Evolutionary conservation across 306 rosid species (phyloP).

Genomic region (Quercus parvula): DNA sequence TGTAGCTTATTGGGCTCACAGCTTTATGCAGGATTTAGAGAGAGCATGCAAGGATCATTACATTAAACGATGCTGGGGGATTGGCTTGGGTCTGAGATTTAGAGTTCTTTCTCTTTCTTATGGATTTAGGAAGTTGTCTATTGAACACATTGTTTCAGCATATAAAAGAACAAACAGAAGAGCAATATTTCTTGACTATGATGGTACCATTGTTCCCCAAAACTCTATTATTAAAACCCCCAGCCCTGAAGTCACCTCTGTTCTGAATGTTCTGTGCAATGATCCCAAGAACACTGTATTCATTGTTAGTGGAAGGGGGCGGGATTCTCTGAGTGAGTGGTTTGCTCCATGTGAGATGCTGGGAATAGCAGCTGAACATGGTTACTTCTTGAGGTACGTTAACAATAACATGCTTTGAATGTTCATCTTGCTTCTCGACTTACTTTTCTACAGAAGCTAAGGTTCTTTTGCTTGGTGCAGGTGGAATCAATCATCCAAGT

Average conservation of each 20-base stretch:
- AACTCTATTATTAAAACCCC: conserved; percentile 61
- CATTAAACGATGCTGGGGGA: conserved; percentile 75
- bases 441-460: background rate
- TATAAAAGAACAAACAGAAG: conserved; percentile 64
- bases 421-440: background rate
- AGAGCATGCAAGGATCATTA: conserved; percentile 81
- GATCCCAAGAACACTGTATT: conserved; percentile 74
- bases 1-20: conserved; percentile 83
- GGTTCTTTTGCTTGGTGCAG: conserved; percentile 30
- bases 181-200: conserved; percentile 83
- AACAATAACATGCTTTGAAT: background rate
- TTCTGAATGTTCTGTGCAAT: conserved; percentile 57
- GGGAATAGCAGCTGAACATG: conserved; percentile 93
- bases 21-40: conserved; percentile 79
- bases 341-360: conserved; percentile 62
- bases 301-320: conserved; percentile 83
- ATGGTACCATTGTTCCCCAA: conserved; percentile 83
- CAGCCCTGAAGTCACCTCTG: conserved; percentile 54
- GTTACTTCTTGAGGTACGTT: conserved; percentile 71
- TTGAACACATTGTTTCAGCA: conserved; percentile 60
- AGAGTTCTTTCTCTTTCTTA: conserved; percentile 73
- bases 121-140: conserved; percentile 61
- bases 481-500: conserved; percentile 54
- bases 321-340: conserved; percentile 65
- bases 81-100: conserved; percentile 73